Conservation (phyloP, 2,329 filamentous ascomycete genomes). For the Mycosphaerella sp. region DNA sequence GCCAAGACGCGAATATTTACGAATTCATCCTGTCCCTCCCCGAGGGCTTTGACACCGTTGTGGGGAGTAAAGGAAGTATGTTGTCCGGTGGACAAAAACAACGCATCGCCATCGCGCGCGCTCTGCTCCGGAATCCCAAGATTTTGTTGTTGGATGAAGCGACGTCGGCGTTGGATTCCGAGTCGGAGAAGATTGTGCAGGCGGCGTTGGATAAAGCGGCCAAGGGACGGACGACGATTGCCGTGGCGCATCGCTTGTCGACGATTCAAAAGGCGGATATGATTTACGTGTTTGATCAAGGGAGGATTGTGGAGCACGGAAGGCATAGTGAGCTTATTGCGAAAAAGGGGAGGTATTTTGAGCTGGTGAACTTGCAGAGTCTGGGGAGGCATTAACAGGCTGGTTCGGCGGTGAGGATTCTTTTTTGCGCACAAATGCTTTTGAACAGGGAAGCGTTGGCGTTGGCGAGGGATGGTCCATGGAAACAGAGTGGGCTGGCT, state of each 20-base stretch:
- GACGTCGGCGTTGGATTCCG: constrained; percentile 59
- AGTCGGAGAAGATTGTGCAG: constrained; percentile 74
- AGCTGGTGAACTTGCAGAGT: constrained; percentile 36
- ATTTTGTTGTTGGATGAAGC: constrained; percentile 80
- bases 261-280: constrained; percentile 93
- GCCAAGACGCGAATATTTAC: constrained; percentile 85
- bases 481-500: neutral
- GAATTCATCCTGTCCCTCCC: constrained; percentile 83
- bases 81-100: constrained; percentile 91
- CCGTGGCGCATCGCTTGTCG: constrained; percentile 83
- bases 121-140: constrained; percentile 82
- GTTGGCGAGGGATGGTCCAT: neutral
- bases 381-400: constrained; percentile 25
- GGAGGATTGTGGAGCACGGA: constrained; percentile 76
- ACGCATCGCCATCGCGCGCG: constrained; percentile 86
- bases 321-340: constrained; percentile 57
- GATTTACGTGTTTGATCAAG: constrained; percentile 95
- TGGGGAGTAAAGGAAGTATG: constrained; percentile 79
- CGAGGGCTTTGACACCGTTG: constrained; percentile 44
- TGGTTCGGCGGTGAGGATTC: neutral
- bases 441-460: constrained; percentile 2
- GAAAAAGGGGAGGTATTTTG: constrained; percentile 38
- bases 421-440: neutral
- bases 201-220: constrained; percentile 74
- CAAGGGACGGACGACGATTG: constrained; percentile 68